Evolutionary conservation across 2,329 filamentous ascomycete genomes (phyloP).

Genomic region (Cephalotrichum gorgonifer): DNA sequence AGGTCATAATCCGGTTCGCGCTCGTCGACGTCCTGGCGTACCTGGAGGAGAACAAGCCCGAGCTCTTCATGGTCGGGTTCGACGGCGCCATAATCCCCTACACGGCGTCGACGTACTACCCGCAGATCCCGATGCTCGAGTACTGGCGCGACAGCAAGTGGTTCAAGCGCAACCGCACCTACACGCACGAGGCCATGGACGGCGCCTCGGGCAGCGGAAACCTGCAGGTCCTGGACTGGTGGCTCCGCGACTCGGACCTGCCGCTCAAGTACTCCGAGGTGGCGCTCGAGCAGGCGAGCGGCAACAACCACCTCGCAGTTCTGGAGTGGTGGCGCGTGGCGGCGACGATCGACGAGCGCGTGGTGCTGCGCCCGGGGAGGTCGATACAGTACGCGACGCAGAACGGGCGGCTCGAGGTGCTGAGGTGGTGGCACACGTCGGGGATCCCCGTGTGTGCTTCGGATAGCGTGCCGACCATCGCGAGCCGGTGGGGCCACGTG

Average conservation of each 20-base stretch:
- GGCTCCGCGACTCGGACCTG: slow-evolving; percentile 69
- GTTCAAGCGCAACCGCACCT: slow-evolving; percentile 61
- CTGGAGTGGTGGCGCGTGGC: slow-evolving; percentile 89
- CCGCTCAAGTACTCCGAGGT: slow-evolving; percentile 77
- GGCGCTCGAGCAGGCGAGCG: slow-evolving; percentile 78
- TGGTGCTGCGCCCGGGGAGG: slow-evolving; percentile 69
- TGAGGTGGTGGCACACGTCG: slow-evolving; percentile 82
- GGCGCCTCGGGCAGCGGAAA: slow-evolving; percentile 80
- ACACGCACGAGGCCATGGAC: slow-evolving; percentile 76
- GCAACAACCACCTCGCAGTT: slow-evolving; percentile 73
- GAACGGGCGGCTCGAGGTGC: slow-evolving; percentile 63
- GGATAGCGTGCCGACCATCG: slow-evolving; percentile 74
- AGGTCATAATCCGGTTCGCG: slow-evolving; percentile 85
- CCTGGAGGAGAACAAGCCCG: slow-evolving; percentile 47
- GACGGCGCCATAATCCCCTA: slow-evolving; percentile 79
- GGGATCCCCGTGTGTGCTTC: slow-evolving; percentile 71
- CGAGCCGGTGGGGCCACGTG: slow-evolving; percentile 76
- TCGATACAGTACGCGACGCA: slow-evolving; percentile 77
- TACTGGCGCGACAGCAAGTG: slow-evolving; percentile 83
- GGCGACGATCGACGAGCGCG: slow-evolving; percentile 44
- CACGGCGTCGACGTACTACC: slow-evolving; percentile 80
- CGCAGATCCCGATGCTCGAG: slow-evolving; percentile 72
- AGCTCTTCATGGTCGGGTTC: slow-evolving; percentile 71
- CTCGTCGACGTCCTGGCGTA: slow-evolving; percentile 68
- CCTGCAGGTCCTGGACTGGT: slow-evolving; percentile 81